Conservation (phyloP, 192 early-diverging fungal genomes). For the Cetraspora pellucida region DNA sequence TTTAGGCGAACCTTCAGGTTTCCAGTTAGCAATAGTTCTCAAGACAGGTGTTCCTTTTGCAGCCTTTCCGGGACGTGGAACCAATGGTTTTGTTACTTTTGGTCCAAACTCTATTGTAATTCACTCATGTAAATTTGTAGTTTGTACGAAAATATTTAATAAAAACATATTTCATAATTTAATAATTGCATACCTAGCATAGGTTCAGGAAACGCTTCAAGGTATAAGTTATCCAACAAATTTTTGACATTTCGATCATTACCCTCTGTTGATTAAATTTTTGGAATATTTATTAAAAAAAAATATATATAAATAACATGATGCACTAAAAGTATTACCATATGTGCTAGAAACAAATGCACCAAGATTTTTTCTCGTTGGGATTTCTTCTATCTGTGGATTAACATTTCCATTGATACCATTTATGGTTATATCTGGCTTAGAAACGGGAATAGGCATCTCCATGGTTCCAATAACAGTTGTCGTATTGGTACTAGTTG, state of each 20-base stretch:
- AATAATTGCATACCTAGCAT: conserved; percentile 23
- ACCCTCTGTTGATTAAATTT: conserved; percentile 16
- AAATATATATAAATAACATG: background rate
- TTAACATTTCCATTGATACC: background rate
- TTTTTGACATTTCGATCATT: conserved; percentile 35
- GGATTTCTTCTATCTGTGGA: background rate
- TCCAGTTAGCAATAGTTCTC: conserved; percentile 61
- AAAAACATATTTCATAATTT: too few species aligned
- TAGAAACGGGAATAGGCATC: conserved; percentile 35
- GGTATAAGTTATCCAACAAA: conserved; percentile 22
- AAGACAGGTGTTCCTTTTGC: conserved; percentile 42
- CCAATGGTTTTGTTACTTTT: conserved; percentile 3
- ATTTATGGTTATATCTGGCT: conserved; percentile 19
- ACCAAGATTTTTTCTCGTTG: conserved; percentile 20
- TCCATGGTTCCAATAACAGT: conserved; percentile 48
- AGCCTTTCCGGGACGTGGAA: conserved; percentile 30
- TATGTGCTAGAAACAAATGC: conserved; percentile 30
- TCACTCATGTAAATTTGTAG: too few species aligned
- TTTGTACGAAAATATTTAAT: too few species aligned
- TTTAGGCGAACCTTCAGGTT: conserved; percentile 63
- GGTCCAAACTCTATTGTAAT: conserved; percentile 28
- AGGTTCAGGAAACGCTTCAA: conserved; percentile 17
- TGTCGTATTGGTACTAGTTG: conserved; percentile 49
- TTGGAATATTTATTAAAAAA: background rate
- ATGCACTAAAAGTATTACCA: conserved; percentile 1